Evolutionary conservation across 164 flowering plant species (phyloP), one percentile per base, ranked within the genome.

Genomic region (Piper longum): DNA sequence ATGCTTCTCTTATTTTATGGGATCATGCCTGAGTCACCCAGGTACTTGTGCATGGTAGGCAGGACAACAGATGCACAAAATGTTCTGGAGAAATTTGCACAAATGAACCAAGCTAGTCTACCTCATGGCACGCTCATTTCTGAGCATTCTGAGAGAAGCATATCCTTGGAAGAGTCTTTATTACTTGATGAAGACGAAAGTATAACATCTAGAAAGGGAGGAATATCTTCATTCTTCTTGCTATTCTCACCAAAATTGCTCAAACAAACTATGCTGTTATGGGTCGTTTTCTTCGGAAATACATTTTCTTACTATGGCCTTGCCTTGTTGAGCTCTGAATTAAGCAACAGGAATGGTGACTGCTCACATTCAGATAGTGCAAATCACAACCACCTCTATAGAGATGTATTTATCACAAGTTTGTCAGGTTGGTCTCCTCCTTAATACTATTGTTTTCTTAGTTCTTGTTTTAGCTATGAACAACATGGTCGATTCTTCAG

Each of bases 251-350:
- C 89, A 66, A 69, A 81, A 60, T 77, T 91, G 72, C 16, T 77
- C 19, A 80, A 62, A 75, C 75, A 91, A 55, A 91, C 97, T 42
- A 73, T 88, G 64, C 95, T 95, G 56, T 61, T 95, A 44, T 93
- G 99, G 99, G 66, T 77, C 6, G 88, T 87, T 26, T 93, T 83
- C 76, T 84, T 92, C 76, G 96, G 88, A 19, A 88, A 91, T 78
- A 83, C 97, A 62, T 91, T 95, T 73, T 75, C 93, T 6, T 95
- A 95, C 73, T 88, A 91, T 72, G 99, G 99, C 60, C 81, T 95
- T 26, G 95, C 91, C 43, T 71, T 95, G 76, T 78, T 95, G 75
- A 88, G 96, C 43, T 75, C 96, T 43, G 81, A 81, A 76, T 71
- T 91, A 62, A 83, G 74, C 80, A 77, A 54, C 63, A 73, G 70